A percentile compares a stretch with the other conserved stretches of the same genome.
Conservation (phyloP, 805 yeast genomes). For the Soucietia sequanensis region DNA sequence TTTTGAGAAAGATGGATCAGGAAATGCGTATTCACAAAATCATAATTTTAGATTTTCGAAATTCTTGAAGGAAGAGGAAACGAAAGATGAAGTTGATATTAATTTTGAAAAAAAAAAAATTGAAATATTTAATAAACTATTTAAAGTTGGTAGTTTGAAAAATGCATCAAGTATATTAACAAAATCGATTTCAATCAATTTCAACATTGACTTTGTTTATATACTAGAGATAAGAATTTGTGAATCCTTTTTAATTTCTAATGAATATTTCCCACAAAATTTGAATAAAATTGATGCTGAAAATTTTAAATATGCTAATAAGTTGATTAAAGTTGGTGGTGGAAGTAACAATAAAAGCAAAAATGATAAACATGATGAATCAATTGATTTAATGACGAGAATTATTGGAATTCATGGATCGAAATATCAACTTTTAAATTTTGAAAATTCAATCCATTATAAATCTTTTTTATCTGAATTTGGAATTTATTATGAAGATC, state of each 20-base stretch:
- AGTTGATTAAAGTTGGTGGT: slow-evolving; percentile 24
- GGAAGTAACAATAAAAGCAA: no score
- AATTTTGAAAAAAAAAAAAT: slow-evolving; percentile 1
- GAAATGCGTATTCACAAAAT: slow-evolving; percentile 56
- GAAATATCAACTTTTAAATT: slow-evolving; percentile 16
- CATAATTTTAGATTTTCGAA: slow-evolving; percentile 43
- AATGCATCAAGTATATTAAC: slow-evolving; percentile 44
- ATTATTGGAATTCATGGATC: slow-evolving; percentile 44
- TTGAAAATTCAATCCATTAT: slow-evolving; percentile 41
- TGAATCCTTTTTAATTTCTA: slow-evolving; percentile 42
- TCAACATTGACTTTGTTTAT: slow-evolving; percentile 44
- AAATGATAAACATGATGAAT: slow-evolving; percentile 25
- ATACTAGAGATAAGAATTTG: slow-evolving; percentile 51
- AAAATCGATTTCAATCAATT: slow-evolving; percentile 30
- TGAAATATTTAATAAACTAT: slow-evolving; percentile 33
- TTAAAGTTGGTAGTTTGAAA: slow-evolving; percentile 39
- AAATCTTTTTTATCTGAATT: slow-evolving; percentile 49
- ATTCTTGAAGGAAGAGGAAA: slow-evolving; percentile 5
- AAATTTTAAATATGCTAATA: slow-evolving; percentile 36
- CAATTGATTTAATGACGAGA: slow-evolving; percentile 39
- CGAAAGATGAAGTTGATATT: slow-evolving; percentile 2
- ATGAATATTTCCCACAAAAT: slow-evolving; percentile 43
- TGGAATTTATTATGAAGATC: slow-evolving; percentile 45
- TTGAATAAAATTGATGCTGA: slow-evolving; percentile 46
- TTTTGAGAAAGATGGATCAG: slow-evolving; percentile 65